Evolutionary conservation across 495 filamentous ascomycete genomes (phyloP), one percentile per base, ranked within the genome.

Genomic region (Pyrenopolyporus hunteri): DNA sequence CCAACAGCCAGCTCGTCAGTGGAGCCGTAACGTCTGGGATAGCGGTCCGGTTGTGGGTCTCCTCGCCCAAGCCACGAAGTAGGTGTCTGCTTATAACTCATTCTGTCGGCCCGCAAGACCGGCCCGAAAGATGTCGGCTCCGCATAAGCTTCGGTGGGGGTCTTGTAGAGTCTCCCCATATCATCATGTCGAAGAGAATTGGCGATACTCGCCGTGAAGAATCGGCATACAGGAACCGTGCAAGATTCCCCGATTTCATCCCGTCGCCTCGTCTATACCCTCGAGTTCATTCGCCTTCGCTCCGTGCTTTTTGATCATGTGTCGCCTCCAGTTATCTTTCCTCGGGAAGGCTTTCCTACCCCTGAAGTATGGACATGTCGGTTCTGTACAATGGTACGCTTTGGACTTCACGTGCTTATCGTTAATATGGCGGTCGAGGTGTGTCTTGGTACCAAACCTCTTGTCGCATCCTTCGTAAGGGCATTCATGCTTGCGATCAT

Each of bases 281-380:
- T 71, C 69, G 5, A 71, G 58, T 2, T 67, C 62, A 25, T 48
- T 50, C 3, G 59, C 46, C 9, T 54, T 67, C 4, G 63, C 54
- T 11, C 64, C 63, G 52, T 81, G 79, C 51, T 80, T 81, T 63
- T 81, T 81, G 29, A 73, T 49, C 74, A 81, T 80, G 53, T 81
- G 79, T 36, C 79, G 63, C 54, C 73, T 74, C 78, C 79, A 81
- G 64, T 81, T 81, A 42, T 81, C 79, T 57, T 81, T 81, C 40
- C 79, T 66, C 16, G 79, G 79, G 58, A 81, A 81, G 0, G 77
- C 76, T 40, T 80, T 80, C 47, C 77, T 73, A 6, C 79, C 79
- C 29, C 68, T 71, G 17, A 74, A 80, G 49, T 76, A 81, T n/a
- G 71, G 68, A 59, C 79, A 81, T 5, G 74, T 74, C 3, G 68